Evolutionary conservation across 495 filamentous ascomycete species (phyloP).

Genomic region (Penicillium daleae): DNA sequence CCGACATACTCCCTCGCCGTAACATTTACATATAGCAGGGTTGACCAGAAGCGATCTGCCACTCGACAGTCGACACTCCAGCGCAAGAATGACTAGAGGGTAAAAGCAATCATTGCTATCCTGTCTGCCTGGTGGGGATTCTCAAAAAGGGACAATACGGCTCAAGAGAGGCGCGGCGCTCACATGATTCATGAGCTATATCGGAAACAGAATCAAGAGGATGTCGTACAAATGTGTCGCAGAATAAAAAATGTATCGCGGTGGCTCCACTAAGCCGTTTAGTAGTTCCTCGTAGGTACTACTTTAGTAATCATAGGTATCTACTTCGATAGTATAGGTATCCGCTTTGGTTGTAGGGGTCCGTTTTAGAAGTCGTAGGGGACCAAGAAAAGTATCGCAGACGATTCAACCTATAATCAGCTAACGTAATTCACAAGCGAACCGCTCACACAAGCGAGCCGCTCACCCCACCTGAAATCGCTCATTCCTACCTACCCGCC

Average conservation of each 20-base stretch:
- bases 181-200: not conserved
- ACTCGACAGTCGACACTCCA: not conserved
- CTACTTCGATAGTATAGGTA: not conserved
- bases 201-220: not conserved
- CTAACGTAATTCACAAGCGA: too few species aligned
- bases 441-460: too few species aligned
- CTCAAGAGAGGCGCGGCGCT: not conserved
- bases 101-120: too few species aligned
- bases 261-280: not conserved
- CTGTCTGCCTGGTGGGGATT: too few species aligned
- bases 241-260: not conserved
- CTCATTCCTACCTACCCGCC: too few species aligned
- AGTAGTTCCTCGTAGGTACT: not conserved
- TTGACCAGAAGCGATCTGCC: not conserved
- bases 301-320: not conserved
- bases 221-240: not conserved
- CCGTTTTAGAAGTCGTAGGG: not conserved
- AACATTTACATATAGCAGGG: too few species aligned
- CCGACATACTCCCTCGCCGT: too few species aligned
- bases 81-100: not conserved
- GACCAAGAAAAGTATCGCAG: not conserved
- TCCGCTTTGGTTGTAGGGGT: not conserved
- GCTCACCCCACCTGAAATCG: too few species aligned
- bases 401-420: not conserved
- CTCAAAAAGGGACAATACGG: too few species aligned